Evolutionary conservation across 371 early-diverging fungal genomes (phyloP).

Genomic region (Mortierella sp.): DNA sequence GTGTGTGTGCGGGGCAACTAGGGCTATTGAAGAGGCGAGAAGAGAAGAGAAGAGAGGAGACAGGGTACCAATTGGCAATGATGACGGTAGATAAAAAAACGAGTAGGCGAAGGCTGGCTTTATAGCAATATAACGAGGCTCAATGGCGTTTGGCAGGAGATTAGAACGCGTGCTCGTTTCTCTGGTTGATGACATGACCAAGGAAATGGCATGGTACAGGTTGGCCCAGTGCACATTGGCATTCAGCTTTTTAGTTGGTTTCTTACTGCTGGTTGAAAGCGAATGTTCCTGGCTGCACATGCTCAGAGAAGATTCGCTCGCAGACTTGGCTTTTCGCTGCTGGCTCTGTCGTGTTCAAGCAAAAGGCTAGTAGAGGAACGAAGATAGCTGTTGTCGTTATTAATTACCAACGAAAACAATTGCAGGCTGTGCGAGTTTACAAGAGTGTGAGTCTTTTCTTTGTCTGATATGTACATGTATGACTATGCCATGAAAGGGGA

Average conservation of each 20-base stretch:
- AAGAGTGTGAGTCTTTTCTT: too few relatives aligned
- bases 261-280: neutral
- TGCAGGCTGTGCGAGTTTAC: too few relatives aligned
- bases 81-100: neutral
- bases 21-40: neutral
- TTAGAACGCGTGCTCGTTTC: neutral
- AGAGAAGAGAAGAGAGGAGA: neutral
- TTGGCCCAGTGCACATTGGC: neutral
- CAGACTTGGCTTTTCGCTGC: neutral
- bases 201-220: neutral
- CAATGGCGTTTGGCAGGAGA: neutral
- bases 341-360: neutral
- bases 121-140: neutral
- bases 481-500: too few relatives aligned
- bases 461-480: too few relatives aligned
- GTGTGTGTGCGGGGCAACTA: neutral
- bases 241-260: neutral
- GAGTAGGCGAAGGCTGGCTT: neutral
- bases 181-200: neutral
- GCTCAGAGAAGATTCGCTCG: neutral
- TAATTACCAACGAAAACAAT: too few relatives aligned
- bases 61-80: neutral
- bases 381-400: neutral
- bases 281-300: neutral
- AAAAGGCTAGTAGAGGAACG: too few relatives aligned